Evolutionary conservation across 371 early-diverging fungal genomes (phyloP), one percentile per base, ranked within the genome.

Genomic region (Saksenaea vasiformis): DNA sequence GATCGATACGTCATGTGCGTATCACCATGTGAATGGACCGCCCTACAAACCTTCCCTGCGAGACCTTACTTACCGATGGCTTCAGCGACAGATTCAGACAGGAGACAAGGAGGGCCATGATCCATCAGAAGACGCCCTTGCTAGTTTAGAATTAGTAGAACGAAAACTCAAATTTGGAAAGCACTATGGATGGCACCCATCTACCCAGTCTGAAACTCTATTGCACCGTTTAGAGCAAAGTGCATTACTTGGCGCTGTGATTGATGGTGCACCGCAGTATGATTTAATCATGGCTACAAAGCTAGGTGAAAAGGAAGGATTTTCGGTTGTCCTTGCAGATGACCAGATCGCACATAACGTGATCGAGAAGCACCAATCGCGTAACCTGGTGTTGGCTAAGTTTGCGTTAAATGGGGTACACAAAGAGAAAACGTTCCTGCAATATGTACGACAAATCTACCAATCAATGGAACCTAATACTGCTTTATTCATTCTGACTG

Each of bases 1-100:
- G 37, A 85, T 93, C 47, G 93, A 93, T 73, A 92, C 92, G 0
- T 78, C 86, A 24, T 51, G 80, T 17, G 70, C 89, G 24, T 90
- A 80, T 69, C 88, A 87, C 10, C 86, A 88, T 59, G 78, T 78
- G 2, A 71, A 75, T 15, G 87, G 84, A 5, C 82, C 83, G 5
- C 91, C 87, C n/a, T 78, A 71, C 43, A 74, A 77, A 11, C 76
- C 83, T 13, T 75, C 84, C 15, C 68, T 93, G 17, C 80, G 82
- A 38, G 72, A 77, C 65, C 70, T 93, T 8, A 67, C 87, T 3
- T 67, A 80, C 27, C 82, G 80, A 55, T 81, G 85, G 61, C 71
- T 93, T 22, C 73, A 79, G 8, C 73, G 84, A 41, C 54, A 70
- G 2, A 90, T 91, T 14, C 62, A 62, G 56, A 36, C 51, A 3